Evolutionary conservation across 176 grass and related monocot genomes (phyloP).

Genomic region (Musa itinerans): DNA sequence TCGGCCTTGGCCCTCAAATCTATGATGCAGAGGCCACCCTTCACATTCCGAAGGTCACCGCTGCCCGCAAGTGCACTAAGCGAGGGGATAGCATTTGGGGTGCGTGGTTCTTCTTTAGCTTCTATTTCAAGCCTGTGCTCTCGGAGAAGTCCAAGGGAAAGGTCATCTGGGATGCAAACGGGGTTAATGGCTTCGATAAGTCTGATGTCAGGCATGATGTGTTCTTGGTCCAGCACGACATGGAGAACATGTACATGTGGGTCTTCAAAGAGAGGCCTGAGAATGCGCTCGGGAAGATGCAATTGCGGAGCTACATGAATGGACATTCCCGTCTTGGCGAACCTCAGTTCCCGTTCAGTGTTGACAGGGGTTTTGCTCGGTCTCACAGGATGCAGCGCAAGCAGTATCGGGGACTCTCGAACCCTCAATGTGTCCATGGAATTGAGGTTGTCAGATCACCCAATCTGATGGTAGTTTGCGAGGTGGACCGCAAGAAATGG

Average conservation of each 20-base stretch:
- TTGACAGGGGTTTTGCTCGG: neutral
- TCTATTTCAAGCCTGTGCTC: neutral
- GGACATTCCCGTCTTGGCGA: neutral
- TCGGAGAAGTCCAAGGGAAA: neutral
- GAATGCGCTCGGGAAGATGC: neutral
- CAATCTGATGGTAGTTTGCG: neutral
- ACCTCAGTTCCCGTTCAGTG: too few species aligned
- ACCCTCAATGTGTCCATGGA: neutral
- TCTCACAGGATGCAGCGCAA: neutral
- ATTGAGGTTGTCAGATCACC: neutral
- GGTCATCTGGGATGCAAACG: neutral
- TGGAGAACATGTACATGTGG: constrained; percentile 4
- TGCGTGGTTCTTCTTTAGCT: neutral
- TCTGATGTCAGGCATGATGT: neutral
- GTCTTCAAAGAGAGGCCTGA: neutral
- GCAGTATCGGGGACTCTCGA: neutral
- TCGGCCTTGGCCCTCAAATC: neutral
- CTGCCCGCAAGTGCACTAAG: neutral
- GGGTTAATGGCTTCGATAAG: neutral
- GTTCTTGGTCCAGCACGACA: neutral
- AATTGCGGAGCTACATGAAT: neutral
- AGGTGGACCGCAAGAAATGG: neutral
- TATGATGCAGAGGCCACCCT: neutral
- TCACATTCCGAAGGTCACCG: neutral
- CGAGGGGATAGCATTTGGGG: neutral